These are phyloP conservation scores for Fusarium sp. DNA, from an alignment of 2,329 filamentous ascomycete species.

Conservation along the genomic window DNA sequence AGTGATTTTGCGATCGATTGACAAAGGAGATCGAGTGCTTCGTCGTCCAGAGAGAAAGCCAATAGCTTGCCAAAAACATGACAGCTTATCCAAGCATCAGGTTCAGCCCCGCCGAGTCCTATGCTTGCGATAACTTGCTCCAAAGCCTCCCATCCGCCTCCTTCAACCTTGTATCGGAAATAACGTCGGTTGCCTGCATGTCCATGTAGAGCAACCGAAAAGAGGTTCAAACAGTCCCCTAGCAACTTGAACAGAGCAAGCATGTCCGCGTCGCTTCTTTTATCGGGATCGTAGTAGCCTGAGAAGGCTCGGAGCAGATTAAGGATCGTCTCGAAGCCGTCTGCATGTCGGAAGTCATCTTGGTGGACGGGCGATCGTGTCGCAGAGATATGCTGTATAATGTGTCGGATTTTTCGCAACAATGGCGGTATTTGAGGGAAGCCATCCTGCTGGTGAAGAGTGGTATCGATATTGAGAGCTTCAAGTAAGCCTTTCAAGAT, in stretches of 20 bases:
- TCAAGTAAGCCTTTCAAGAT: constrained; percentile 68
- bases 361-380: constrained; percentile 65
- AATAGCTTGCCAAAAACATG: constrained; percentile 87
- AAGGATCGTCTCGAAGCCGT: constrained; percentile 81
- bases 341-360: constrained; percentile 84
- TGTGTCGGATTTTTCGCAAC: constrained; percentile 68
- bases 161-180: constrained; percentile 80
- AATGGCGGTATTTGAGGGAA: constrained; percentile 63
- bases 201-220: constrained; percentile 79
- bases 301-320: constrained; percentile 76
- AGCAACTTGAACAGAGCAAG: constrained; percentile 74
- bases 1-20: constrained; percentile 58
- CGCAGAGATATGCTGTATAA: constrained; percentile 71
- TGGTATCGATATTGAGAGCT: constrained; percentile 52
- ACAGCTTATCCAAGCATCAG: constrained; percentile 74
- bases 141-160: constrained; percentile 81
- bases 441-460: constrained; percentile 50
- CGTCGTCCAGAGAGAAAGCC: constrained; percentile 82
- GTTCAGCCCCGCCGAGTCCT: constrained; percentile 71
- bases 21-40: constrained; percentile 77
- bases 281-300: constrained; percentile 78
- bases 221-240: constrained; percentile 75
- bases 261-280: constrained; percentile 71
- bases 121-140: constrained; percentile 78
- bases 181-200: constrained; percentile 90